Evolutionary conservation across 805 yeast species (phyloP), one percentile per base, ranked within the genome.

Genomic region (Wickerhamiella bombiphila): DNA sequence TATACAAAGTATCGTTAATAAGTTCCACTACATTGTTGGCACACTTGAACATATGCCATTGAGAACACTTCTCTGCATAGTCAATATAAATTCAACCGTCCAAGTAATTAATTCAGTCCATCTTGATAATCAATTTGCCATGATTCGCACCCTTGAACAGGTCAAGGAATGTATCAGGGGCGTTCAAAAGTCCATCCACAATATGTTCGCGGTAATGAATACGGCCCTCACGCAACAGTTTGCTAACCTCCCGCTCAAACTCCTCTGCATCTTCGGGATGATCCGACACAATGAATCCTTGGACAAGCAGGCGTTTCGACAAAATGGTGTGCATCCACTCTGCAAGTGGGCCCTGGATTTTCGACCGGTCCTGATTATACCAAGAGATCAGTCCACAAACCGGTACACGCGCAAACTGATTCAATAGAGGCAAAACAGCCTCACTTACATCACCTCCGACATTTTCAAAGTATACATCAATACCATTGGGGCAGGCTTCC

Each of bases 331-430:
- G 42, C 60, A 70, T 69, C 37, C 13, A 28, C 30, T 8, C 5
- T 7, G 30, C 17, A 6, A 28, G 30, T 17, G 57, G 60, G 25
- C 55, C 54, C 47, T 70, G 61, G 1, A 50, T 57, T 34, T 44
- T 45, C 17, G 28, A 37, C 16, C 54, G 48, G 37, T 47, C 41
- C 42, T 67, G 67, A 49, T 73, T 70, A 54, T 74, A 75, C 35
- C 71, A 70, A 22, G 79, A 56, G 42, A 76, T 72, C 11, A 74
- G 64, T 43, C 82, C 82, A 57, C 79, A 72, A n/a, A 72, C 75
- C 38, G 73, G 51, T 29, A 76, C 57, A 5, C 52, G 53, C 44
- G 61, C 69, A 42, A 59, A 34, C 35, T 50, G 39, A 9, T 42
- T 41, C 40, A 64, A 50, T 42, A 55, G 49, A 6, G 47, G 39